Base-by-base conservation (phyloP, 2,329 filamentous ascomycete species). In the Cladosporium velox region DNA sequence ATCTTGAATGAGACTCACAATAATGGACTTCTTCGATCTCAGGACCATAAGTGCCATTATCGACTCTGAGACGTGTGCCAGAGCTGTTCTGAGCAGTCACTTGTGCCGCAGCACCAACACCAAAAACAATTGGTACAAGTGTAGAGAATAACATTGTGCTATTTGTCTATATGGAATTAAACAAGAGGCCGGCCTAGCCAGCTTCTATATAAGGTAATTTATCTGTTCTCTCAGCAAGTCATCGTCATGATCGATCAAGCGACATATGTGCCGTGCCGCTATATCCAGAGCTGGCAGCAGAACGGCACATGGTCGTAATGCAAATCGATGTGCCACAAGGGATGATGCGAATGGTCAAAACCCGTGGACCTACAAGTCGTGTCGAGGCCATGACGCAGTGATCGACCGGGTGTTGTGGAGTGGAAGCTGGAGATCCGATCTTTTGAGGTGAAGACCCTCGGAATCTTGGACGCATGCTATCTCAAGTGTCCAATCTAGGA, bases 21-120 rank as follows among this genome's bases (percentile, higher is more conserved):
- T 83, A 84, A 69, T 84, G 81, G 44, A 79, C 78, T 68, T 84
- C 81, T 68, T 84, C 82, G 3, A 84, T 72, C 1, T 74, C 68
- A 0, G 81, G 81, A 3, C 82, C 81, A 57, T 82, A 82, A 3
- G 79, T 80, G n/a, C 82, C 82, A 64, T 80, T 80, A 68, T 84
- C 81, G 7, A 79, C 74, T 38, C 81, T 76, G 1, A 84, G 70
- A 38, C 75, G 74, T 2, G 77, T 77, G n/a, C 69, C 66, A 18
- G 74, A 73, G 14, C 66, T 65, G 58, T 76, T 73, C 34, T 75
- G 70, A 38, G 67, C 73, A 3, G 71, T 70, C 54, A 72, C 41
- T 35, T 66, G 64, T 35, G 64, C 64, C 21, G 64, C 28, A 21
- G 51, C 63, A 52, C 51, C 10, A 10, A 64, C 54, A 15, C 34